Evolutionary conservation across 2,329 filamentous ascomycete species (phyloP).

Genomic region (Aureobasidium leucospermi): DNA sequence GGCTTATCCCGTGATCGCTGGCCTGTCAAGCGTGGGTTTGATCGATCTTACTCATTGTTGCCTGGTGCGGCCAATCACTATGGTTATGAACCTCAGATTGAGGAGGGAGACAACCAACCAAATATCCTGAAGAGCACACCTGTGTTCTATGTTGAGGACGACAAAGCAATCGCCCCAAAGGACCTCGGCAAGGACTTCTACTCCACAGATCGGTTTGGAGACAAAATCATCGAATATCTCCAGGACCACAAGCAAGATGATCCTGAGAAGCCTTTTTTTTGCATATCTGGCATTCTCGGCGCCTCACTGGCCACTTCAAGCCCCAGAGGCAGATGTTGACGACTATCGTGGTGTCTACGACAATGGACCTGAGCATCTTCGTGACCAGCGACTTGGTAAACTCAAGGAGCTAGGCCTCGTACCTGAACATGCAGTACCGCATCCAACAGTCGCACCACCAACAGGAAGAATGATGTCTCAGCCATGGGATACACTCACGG

Average conservation of each 20-base stretch:
- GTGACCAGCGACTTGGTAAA: slow-evolving; percentile 19
- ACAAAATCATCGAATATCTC: slow-evolving; percentile 25
- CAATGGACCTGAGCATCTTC: slow-evolving; percentile 22
- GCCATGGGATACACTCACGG: slow-evolving; percentile 19
- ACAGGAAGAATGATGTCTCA: slow-evolving; percentile 16
- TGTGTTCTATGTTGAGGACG: slow-evolving; percentile 22
- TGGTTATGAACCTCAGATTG: slow-evolving; percentile 28
- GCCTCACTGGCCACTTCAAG: slow-evolving; percentile 27
- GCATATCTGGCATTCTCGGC: slow-evolving; percentile 26
- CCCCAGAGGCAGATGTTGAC: slow-evolving; percentile 20
- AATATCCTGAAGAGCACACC: slow-evolving; percentile 17
- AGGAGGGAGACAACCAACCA: slow-evolving; percentile 17
- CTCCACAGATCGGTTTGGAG: slow-evolving; percentile 26
- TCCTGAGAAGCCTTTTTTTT: slow-evolving; percentile 25
- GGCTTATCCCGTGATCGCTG: slow-evolving; percentile 24
- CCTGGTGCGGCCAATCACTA: slow-evolving; percentile 30
- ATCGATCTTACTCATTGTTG: slow-evolving; percentile 24
- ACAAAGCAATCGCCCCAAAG: slow-evolving; percentile 17
- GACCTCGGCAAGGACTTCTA: slow-evolving; percentile 25
- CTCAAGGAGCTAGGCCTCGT: slow-evolving; percentile 23
- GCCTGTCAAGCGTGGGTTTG: slow-evolving; percentile 27
- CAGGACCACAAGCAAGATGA: slow-evolving; percentile 18
- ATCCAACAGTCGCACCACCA: slow-evolving; percentile 21
- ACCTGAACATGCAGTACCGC: slow-evolving; percentile 18
- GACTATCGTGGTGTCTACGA: slow-evolving; percentile 23